phyloP scores from a whole-genome alignment of 257 asterid genomes.

The Salvia rosmarinus region DNA sequence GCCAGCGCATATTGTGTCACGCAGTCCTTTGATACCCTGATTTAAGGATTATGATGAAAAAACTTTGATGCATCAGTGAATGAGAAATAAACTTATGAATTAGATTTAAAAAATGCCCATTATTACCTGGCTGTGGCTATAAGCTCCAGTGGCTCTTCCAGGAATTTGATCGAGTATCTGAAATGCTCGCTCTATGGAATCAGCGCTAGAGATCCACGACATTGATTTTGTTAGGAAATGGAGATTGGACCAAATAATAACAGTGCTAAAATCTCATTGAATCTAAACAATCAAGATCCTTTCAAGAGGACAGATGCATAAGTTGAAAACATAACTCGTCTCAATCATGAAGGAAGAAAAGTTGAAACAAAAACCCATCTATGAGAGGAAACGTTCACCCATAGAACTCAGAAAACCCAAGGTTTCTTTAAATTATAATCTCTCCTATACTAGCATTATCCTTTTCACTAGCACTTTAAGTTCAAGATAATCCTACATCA shows the following conservation, averaged over 20 bases:
- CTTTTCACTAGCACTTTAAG: too few relatives aligned
- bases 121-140: constrained; percentile 95
- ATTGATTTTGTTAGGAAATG: constrained; percentile 17
- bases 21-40: constrained; percentile 93
- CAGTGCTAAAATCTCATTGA: too few relatives aligned
- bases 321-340: neutral
- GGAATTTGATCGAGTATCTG: constrained; percentile 95
- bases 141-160: constrained; percentile 99
- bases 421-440: too few relatives aligned
- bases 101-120: constrained; percentile 17
- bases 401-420: too few relatives aligned
- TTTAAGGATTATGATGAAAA: constrained; percentile 9
- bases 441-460: too few relatives aligned
- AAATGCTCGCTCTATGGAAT: constrained; percentile 87
- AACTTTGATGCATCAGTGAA: constrained; percentile 5
- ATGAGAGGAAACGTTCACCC: too few relatives aligned
- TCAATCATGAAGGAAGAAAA: neutral
- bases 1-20: constrained; percentile 95
- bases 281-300: too few relatives aligned
- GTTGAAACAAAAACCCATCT: neutral
- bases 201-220: constrained; percentile 62
- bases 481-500: too few relatives aligned
- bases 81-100: neutral
- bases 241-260: constrained; percentile 2
- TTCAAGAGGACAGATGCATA: neutral